A percentile compares a stretch with the other conserved stretches of the same genome.
Evolutionary conservation across 2,329 filamentous ascomycete species (phyloP).

Genomic region (Fusarium metavorans): DNA sequence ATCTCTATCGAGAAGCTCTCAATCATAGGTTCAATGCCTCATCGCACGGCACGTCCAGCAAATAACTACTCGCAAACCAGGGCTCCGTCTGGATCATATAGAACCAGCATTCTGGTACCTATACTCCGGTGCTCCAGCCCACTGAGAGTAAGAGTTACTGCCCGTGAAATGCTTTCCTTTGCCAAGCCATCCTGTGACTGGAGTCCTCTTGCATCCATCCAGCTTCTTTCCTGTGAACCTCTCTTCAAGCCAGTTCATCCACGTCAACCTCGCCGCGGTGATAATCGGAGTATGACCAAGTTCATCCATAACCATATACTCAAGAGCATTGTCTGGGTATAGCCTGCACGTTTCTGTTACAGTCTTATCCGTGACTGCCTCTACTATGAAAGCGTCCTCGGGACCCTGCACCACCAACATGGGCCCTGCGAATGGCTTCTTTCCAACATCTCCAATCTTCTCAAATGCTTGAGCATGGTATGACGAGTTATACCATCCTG

Average conservation of each 20-base stretch:
- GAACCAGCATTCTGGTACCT: slow-evolving; percentile 16
- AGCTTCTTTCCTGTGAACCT: not conserved
- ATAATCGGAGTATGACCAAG: slow-evolving; percentile 12
- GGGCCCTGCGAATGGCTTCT: not conserved
- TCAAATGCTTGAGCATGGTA: slow-evolving; percentile 17
- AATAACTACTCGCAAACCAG: not conserved
- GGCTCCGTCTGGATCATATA: not conserved
- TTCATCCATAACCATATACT: not conserved
- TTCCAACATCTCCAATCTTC: not conserved
- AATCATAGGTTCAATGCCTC: too few species aligned
- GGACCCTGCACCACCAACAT: slow-evolving; percentile 8
- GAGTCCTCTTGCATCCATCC: not conserved
- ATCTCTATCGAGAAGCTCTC: not conserved
- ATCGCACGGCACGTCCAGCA: too few species aligned
- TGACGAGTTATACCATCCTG: not conserved
- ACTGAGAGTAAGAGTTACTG: slow-evolving; percentile 6
- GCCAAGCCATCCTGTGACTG: not conserved
- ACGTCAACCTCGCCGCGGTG: not conserved
- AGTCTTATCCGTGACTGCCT: not conserved
- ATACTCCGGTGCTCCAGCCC: slow-evolving; percentile 15
- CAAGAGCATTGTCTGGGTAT: not conserved
- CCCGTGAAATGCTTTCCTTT: not conserved
- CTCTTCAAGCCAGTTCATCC: slow-evolving; percentile 6
- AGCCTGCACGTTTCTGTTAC: fast-evolving
- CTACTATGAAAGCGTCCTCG: not conserved